These are phyloP conservation scores for Metschnikowia cubensis DNA, from an alignment of 805 yeast genomes.

Conservation along the genomic window DNA sequence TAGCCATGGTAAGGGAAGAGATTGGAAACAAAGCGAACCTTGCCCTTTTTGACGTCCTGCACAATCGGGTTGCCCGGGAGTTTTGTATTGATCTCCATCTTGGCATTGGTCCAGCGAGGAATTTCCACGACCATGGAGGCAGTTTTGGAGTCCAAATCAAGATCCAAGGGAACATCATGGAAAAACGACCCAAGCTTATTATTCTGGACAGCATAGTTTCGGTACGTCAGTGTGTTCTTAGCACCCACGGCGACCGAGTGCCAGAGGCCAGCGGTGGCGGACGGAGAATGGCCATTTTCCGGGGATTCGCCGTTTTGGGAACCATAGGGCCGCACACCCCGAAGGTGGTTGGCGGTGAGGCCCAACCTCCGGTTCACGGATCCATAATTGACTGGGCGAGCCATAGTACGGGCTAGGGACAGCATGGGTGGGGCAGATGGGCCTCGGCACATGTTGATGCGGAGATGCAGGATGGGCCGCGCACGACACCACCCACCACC, in stretches of 20 bases:
- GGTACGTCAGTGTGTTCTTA: conserved; percentile 34
- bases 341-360: conserved; percentile 11
- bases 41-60: conserved; percentile 97
- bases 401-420: conserved; percentile 1
- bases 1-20: conserved; percentile 99
- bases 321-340: background rate
- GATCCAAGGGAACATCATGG: conserved; percentile 65
- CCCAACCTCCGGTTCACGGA: conserved; percentile 10
- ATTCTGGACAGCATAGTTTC: conserved; percentile 41
- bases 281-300: background rate
- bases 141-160: conserved; percentile 35
- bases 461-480: background rate
- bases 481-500: too few relatives aligned
- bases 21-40: conserved; percentile 92
- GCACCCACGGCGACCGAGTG: conserved; percentile 22
- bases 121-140: conserved; percentile 88
- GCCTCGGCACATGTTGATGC: conserved; percentile 1
- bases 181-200: conserved; percentile 54
- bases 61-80: conserved; percentile 83
- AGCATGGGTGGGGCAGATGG: background rate
- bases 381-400: background rate
- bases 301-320: background rate
- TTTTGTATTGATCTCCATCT: conserved; percentile 90
- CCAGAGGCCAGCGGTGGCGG: background rate
- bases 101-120: conserved; percentile 98